A percentile compares a stretch with the other conserved stretches of the same genome.
Evolutionary conservation across 2,329 filamentous ascomycete species (phyloP).

Genomic region (Bipolaris gigantea): DNA sequence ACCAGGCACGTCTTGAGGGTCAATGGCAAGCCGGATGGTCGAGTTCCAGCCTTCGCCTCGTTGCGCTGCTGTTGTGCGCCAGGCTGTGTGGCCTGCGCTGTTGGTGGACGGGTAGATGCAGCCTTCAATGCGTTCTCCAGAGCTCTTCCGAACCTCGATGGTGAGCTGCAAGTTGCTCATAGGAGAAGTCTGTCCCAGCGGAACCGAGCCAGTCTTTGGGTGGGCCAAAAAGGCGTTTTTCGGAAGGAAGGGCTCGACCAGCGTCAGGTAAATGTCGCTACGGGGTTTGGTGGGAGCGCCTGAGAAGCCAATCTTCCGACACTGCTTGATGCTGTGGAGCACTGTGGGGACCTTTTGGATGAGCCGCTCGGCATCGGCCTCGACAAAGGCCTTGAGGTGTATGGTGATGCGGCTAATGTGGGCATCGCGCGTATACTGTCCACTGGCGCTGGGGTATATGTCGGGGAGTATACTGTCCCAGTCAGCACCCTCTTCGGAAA

Average conservation of each 20-base stretch:
- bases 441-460: conserved; percentile 67
- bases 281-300: conserved; percentile 84
- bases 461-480: conserved; percentile 73
- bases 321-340: conserved; percentile 77
- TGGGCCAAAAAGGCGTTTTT: conserved; percentile 66
- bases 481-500: conserved; percentile 58
- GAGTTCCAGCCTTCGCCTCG: conserved; percentile 84
- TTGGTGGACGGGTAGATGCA: conserved; percentile 90
- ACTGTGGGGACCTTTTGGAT: conserved; percentile 87
- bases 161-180: conserved; percentile 83
- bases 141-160: conserved; percentile 78
- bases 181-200: conserved; percentile 64
- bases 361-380: conserved; percentile 75
- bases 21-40: conserved; percentile 78
- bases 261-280: conserved; percentile 92
- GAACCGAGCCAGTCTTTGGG: conserved; percentile 78
- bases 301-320: conserved; percentile 89
- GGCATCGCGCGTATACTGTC: conserved; percentile 72
- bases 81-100: conserved; percentile 74
- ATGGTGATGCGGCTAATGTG: conserved; percentile 77
- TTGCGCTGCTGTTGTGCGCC: conserved; percentile 81
- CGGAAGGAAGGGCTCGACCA: conserved; percentile 77
- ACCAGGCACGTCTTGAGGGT: conserved; percentile 75
- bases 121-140: conserved; percentile 80
- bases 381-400: conserved; percentile 75